Evolutionary conservation across 768 basidiomycete species (phyloP), one percentile per base, ranked within the genome.

Genomic region (Tulasnella calospora): DNA sequence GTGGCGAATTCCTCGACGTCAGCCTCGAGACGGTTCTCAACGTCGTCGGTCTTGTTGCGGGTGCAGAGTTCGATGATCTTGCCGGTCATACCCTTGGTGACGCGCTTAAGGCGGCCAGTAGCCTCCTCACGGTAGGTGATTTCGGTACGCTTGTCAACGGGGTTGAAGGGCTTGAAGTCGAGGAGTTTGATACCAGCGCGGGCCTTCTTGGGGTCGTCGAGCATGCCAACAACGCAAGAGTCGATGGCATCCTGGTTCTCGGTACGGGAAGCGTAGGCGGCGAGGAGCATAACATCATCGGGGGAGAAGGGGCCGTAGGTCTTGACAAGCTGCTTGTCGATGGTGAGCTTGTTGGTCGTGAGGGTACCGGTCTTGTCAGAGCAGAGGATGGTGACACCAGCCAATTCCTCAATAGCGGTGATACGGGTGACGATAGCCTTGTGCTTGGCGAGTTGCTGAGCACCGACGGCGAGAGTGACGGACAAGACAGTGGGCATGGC

Each of bases 221-320:
- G 87, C 69, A 95, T 93, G 74, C 87, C 85, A 67, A 96, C 92
- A 80, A 97, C 94, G 79, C 94, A 94, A 12, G 88, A 84, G 84
- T 98, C 97, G 83, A 99, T 99, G 71, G 97, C 97, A 82, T 99
- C 97, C 88, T 96, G 95, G 88, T 99, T 99, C 90, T 99, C 97
- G 61, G 95, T 97, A 84, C 97, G 95, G 78, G 96, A 98, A 55
- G 95, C 94, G 84, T 98, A 98, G 46, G 96, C 95, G 69, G 96
- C 92, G 80, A 97, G 91, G 79, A 96, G 92, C 84, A 98, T 91
- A 83, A 97, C 92, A 80, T 98, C 94, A 73, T 96, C 95, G 61
- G 93, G 88, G 77, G 91, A 90, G 89, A 94, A 96, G 78, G 91
- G 89, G 79, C 92, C 92, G 86, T 98, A 99, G 8, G 93, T 95